Base-by-base conservation (phyloP, 2,329 filamentous ascomycete genomes). In the Orbilia brochopaga region DNA sequence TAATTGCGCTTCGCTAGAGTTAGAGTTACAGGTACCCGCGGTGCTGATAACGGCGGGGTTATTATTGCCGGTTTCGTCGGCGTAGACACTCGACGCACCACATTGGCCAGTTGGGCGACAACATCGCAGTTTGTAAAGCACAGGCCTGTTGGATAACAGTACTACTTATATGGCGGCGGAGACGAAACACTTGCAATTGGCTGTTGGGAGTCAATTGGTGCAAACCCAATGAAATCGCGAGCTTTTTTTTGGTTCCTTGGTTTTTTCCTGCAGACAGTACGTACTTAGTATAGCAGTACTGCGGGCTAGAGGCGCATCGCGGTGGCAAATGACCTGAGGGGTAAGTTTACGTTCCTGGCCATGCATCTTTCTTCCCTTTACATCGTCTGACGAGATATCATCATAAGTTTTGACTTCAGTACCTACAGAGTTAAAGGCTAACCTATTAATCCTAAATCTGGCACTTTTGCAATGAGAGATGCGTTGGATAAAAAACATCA, bases 21-120 rank as follows among this genome's bases (percentile, higher is more conserved):
- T 23, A 21, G 5, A 48, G 44, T 5, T 23, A 17, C 40, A 7
- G 10, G 40, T 10, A 21, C 19, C 44, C 7, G n/a, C n/a, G 15
- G 44, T 48, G 44, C 44, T 23, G 19, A 48, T 23, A 48, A 21
- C n/a, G 44, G n/a, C n/a, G 11, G 19, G 44, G 15, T 48, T 48
- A 48, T 48, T 48, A 21, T 48, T 48, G 17, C 44, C 44, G 17
- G 17, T 48, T 48, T 48, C n/a, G 44, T 48, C 15, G 44, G 5
- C 17, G n/a, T 48, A 21, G 44, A 21, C 21, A 48, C 19, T 48
- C 11, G 19, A 23, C 44, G 19, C 44, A 48, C n/a, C 44, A 48
- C 44, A 48, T 48, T 48, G 44, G 44, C 44, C 19, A 19, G 2
- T 48, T 48, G 17, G 44, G 8, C 15, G 3, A 23, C 44, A 19